Conservation (phyloP, 2,329 filamentous ascomycete species). For the Penicillium digitatum region DNA sequence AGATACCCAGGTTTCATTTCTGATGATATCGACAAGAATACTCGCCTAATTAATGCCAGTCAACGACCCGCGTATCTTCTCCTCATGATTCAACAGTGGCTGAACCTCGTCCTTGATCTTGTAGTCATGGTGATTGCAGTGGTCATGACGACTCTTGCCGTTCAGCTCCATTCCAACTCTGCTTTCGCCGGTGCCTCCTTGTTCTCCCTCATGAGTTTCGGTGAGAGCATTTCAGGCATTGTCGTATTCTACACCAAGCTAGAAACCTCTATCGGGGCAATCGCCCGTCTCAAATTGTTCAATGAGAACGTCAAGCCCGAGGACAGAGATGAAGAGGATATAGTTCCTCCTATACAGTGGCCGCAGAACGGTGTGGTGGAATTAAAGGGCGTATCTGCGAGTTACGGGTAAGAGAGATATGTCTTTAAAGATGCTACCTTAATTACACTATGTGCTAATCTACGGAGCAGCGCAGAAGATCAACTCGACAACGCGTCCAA, state of each 20-base stretch:
- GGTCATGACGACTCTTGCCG: neutral
- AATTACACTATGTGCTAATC: neutral
- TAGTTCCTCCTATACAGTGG: neutral
- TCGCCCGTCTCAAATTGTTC: neutral
- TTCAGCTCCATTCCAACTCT: neutral
- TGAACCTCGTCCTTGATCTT: neutral
- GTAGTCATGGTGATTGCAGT: neutral
- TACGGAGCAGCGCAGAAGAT: neutral
- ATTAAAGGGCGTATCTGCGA: neutral
- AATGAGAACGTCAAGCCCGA: neutral
- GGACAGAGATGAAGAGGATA: neutral
- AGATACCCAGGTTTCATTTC: neutral
- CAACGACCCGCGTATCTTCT: neutral
- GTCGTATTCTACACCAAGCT: neutral
- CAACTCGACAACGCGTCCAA: neutral
- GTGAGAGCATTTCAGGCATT: neutral
- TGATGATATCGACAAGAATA: neutral
- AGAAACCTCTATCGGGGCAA: neutral
- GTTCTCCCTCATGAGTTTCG: neutral
- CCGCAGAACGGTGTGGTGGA: neutral
- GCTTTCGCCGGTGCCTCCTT: neutral
- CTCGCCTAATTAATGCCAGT: neutral
- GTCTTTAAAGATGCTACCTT: neutral
- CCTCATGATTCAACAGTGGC: neutral
- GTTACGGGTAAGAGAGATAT: neutral